Base-by-base conservation (phyloP, 768 basidiomycete species). In the Tylopilus intermedius region DNA sequence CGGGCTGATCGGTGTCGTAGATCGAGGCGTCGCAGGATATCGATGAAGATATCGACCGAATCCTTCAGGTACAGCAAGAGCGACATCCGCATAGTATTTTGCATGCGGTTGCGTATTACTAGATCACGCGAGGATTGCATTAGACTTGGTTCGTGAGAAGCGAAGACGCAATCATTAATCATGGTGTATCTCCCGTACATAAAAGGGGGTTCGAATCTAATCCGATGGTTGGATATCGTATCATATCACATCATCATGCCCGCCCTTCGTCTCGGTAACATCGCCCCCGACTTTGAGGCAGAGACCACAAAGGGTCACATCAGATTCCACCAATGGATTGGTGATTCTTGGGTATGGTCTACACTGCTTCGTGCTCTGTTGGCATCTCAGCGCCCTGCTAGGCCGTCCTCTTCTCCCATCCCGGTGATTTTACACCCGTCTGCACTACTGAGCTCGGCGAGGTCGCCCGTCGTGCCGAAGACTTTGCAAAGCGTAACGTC, bases 401-500 rank as follows among this genome's bases (percentile, higher is more conserved):
- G 90, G 88, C 79, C 46, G 73, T 93, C 67, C 78, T 98, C 51
- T 98, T 97, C 81, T 95, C 93, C 29, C 94, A 96, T 71, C 93
- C 93, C 1, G 94, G 88, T 41, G 88, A 92, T 66, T 92, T 92
- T 67, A 90, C 88, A n/a, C 88, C 89, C 45, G 86, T 94, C 48
- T 94, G 90, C 80, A 94, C 96, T 45, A 99, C 96, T 50, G 96
- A 98, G 75, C 86, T 98, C 35, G 94, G 91, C 47, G 95, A 96
- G 69, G 94, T 96, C 41, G 88, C 96, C 46, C 86, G 91, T 58
- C 88, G 90, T 54, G 79, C 82, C 11, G 75, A 76, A 14, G 94
- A 97, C 70, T 99, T 97, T 68, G 77, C 74, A 46, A 83, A 85
- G 66, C 87, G 96, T 56, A 82, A 83, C 59, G 93, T 97, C 65